phyloP scores from a whole-genome alignment of 83 land plant genomes.

The Diphasiastrum complanatum region DNA sequence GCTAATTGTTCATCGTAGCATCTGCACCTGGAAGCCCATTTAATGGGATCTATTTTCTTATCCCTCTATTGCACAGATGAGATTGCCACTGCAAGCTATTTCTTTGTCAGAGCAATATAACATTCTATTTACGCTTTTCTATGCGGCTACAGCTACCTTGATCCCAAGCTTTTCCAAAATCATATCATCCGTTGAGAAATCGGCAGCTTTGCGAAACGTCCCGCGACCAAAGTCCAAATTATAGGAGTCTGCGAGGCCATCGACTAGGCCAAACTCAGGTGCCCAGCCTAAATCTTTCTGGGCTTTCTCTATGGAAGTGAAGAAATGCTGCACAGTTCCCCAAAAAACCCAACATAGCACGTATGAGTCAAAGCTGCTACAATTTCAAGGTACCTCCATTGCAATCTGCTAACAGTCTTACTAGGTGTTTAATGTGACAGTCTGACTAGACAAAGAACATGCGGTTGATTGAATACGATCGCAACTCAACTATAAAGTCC shows the following conservation, averaged over 20 bases:
- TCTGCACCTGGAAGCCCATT: too few species aligned
- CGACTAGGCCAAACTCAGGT: constrained; percentile 79
- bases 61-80: too few species aligned
- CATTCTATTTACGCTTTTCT: too few species aligned
- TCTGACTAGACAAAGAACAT: neutral
- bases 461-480: neutral
- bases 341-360: too few species aligned
- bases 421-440: neutral
- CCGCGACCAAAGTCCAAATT: constrained; percentile 91
- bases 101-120: too few species aligned
- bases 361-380: too few species aligned
- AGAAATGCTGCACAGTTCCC: constrained; percentile 95
- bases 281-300: constrained; percentile 62
- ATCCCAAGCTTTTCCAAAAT: constrained; percentile 53
- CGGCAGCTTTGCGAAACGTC: constrained; percentile 78
- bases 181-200: constrained; percentile 88
- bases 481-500: neutral
- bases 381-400: too few species aligned
- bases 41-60: too few species aligned
- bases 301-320: constrained; percentile 88
- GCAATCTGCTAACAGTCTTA: neutral
- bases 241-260: constrained; percentile 88
- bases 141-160: constrained; percentile 29
- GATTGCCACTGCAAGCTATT: too few species aligned
- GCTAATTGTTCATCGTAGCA: too few species aligned